These are phyloP conservation scores for Acacia pycnantha DNA, from an alignment of 331 rosid species.

Conservation along the genomic window DNA sequence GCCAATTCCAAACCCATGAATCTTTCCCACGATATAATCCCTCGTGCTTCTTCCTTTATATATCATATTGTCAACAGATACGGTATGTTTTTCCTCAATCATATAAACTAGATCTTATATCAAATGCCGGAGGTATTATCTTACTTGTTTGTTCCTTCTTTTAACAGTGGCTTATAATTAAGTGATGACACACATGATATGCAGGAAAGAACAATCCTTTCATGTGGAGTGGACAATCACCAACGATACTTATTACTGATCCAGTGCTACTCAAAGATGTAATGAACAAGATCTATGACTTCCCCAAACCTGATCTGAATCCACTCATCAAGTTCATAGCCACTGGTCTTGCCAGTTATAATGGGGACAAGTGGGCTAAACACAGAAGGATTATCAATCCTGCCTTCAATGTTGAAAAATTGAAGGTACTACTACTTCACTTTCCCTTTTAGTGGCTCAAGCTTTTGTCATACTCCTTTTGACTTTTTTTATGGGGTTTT, in stretches of 20 bases:
- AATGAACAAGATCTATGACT: slow-evolving; percentile 20
- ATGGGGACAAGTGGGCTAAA: slow-evolving; percentile 34
- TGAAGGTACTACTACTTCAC: slow-evolving; percentile 15
- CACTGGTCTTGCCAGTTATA: slow-evolving; percentile 23
- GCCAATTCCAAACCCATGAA: slow-evolving; percentile 40
- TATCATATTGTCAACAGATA: slow-evolving; percentile 20
- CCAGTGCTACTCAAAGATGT: slow-evolving; percentile 34
- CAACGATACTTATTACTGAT: slow-evolving; percentile 28
- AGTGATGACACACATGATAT: neutral
- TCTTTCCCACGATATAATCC: slow-evolving; percentile 41
- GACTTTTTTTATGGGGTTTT: no score
- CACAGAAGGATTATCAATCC: slow-evolving; percentile 45
- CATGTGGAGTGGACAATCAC: slow-evolving; percentile 27
- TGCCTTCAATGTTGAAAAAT: slow-evolving; percentile 33
- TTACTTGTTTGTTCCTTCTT: neutral
- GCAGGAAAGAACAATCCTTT: slow-evolving; percentile 9
- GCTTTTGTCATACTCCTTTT: neutral
- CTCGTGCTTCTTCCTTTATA: slow-evolving; percentile 30
- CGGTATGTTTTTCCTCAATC: slow-evolving; percentile 13
- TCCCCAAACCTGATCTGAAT: neutral
- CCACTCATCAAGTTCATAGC: neutral
- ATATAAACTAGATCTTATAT: neutral
- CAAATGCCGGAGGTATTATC: no score
- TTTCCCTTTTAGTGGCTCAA: neutral
- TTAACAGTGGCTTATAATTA: neutral